Conservation (phyloP, 2,329 filamentous ascomycete species). For the Metarhizium rileyi region DNA sequence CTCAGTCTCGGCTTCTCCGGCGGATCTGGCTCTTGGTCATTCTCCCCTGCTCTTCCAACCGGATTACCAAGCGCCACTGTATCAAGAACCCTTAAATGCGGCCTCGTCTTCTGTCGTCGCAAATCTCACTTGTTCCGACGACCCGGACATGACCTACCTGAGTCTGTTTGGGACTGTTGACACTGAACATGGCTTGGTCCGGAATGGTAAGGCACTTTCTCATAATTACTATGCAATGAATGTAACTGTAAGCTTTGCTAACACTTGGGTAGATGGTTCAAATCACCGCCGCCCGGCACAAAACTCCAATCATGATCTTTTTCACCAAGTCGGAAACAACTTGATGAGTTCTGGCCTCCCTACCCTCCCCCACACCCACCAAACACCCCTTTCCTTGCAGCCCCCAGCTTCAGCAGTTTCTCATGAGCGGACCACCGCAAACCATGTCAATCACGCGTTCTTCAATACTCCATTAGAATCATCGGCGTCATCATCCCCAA, state of each 20-base stretch:
- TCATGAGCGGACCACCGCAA: constrained; percentile 2
- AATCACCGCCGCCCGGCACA: neutral
- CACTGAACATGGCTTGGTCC: neutral
- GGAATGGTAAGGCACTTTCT: neutral
- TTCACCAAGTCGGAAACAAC: neutral
- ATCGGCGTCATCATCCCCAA: neutral
- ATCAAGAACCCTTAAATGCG: neutral
- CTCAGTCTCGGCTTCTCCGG: neutral
- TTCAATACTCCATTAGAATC: constrained; percentile 1
- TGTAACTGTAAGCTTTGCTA: neutral
- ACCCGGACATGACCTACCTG: constrained; percentile 4
- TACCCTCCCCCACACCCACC: neutral
- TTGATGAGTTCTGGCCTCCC: constrained; percentile 4
- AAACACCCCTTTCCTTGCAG: neutral
- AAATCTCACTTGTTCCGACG: neutral
- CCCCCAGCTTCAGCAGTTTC: constrained; percentile 2
- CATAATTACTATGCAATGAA: neutral
- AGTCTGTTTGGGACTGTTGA: constrained; percentile 3
- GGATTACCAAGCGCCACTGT: constrained; percentile 1
- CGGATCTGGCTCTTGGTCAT: neutral
- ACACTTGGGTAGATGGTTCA: neutral
- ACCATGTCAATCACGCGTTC: neutral
- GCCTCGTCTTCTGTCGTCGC: neutral
- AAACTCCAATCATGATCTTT: constrained; percentile 1
- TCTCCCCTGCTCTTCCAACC: neutral